Percentiles rank a stretch among this genome's conserved stretches.
Conservation (phyloP, 306 rosid species). For the Biancaea sappan region DNA sequence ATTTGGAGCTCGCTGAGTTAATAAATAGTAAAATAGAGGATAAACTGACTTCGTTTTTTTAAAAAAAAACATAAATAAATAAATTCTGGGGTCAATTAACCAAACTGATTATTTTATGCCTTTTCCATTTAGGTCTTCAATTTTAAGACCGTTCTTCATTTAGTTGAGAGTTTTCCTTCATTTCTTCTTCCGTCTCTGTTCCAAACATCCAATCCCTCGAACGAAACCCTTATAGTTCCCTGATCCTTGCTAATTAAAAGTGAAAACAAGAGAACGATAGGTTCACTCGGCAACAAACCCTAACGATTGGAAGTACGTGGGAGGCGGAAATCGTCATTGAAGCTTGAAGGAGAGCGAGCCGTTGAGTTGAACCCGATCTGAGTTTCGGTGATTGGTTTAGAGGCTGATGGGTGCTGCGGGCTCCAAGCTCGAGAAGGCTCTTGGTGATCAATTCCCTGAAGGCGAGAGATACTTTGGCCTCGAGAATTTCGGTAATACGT, state of each 20-base stretch:
- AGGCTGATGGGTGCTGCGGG: constrained; percentile 93
- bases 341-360: constrained; percentile 35
- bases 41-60: neutral
- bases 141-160: neutral
- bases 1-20: too few species aligned
- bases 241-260: neutral
- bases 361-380: constrained; percentile 63
- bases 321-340: neutral
- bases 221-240: constrained; percentile 43
- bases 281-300: constrained; percentile 39
- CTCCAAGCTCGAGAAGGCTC: constrained; percentile 98
- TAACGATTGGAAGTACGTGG: constrained; percentile 34
- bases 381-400: constrained; percentile 45
- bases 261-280: constrained; percentile 15
- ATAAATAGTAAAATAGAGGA: neutral
- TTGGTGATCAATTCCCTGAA: constrained; percentile 98
- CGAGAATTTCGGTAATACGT: constrained; percentile 97
- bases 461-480: constrained; percentile 99
- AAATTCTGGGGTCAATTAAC: neutral
- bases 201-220: constrained; percentile 1
- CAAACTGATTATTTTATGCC: neutral
- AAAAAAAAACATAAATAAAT: too few species aligned
- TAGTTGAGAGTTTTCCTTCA: neutral
- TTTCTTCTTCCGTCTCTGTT: constrained; percentile 25
- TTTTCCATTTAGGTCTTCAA: neutral